Evolutionary conservation across 2,329 filamentous ascomycete genomes (phyloP).

Genomic region (Colletotrichum eremochloae): DNA sequence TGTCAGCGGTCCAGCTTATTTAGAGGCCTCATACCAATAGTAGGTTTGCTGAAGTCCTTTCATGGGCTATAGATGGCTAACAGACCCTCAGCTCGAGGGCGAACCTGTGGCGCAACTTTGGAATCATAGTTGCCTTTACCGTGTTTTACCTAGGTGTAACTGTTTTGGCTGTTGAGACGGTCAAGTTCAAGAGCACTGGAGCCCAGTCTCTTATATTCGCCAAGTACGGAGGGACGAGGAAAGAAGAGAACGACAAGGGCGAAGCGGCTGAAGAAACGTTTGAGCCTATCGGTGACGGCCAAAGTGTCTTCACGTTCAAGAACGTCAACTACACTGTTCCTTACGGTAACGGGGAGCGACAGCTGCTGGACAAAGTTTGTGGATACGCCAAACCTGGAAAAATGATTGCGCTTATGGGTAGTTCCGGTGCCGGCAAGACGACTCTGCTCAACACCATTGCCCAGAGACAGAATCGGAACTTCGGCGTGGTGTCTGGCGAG

Average conservation of each 20-base stretch:
- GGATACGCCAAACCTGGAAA: constrained; percentile 85
- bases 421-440: constrained; percentile 86
- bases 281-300: constrained; percentile 65
- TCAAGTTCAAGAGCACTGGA: constrained; percentile 64
- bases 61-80: neutral
- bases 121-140: constrained; percentile 81
- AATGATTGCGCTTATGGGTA: constrained; percentile 86
- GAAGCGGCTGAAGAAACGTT: constrained; percentile 52
- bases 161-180: constrained; percentile 75
- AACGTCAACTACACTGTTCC: constrained; percentile 81
- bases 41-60: neutral
- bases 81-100: constrained; percentile 51
- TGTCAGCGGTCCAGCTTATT: constrained; percentile 69
- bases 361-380: constrained; percentile 60
- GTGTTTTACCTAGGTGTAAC: constrained; percentile 81
- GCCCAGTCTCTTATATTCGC: constrained; percentile 40
- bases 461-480: constrained; percentile 79
- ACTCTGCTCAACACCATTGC: constrained; percentile 83
- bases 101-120: constrained; percentile 82
- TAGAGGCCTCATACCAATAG: constrained; percentile 67
- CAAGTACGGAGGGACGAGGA: neutral
- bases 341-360: constrained; percentile 27
- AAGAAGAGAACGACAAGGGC: constrained; percentile 46
- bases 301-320: constrained; percentile 78
- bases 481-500: constrained; percentile 72